Evolutionary conservation across 225 moss, liverwort and hornwort genomes (phyloP), one percentile per base, ranked within the genome.

Genomic region (Lunularia cruciata): DNA sequence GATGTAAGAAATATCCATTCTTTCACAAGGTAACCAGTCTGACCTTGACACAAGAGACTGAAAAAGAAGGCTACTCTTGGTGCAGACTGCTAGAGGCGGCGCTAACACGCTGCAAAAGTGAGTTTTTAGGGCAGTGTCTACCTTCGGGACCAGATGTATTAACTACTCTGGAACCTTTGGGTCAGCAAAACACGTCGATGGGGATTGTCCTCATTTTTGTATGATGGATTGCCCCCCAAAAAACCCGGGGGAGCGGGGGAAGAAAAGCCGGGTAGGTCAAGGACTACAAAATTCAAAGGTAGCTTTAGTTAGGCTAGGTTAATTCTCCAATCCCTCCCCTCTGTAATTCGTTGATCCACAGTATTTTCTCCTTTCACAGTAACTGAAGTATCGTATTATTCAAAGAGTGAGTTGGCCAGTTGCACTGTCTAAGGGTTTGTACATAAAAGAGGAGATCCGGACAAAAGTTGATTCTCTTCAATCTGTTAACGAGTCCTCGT

Each of bases 151-250:
- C 76, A 69, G 75, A 75, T 61, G 65, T 76, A 28, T 53, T 32
- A 62, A 76, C 51, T 76, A 32, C 66, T 67, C 73, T 68, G 74
- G 61, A 67, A 57, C 56, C 80, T 56, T 47, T 54, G 73, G 69
- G 53, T 76, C 77, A 73, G 69, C 65, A 65, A 68, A 73, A 70
- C 70, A 73, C 45, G 67, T 65, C 33, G 31, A 68, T 72, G 59
- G 69, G 81, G 68, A 69, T 60, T 64, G 35, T 53, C 47, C 51
- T 75, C 72, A 73, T 73, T 69, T 77, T 77, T 74, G 73, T 77
- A 81, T 77, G 81, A 81, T 77, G 81, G 69, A 77, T 77, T 81
- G 73, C 65, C 81, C 77, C 81, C 73, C 43, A 43, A 65, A 76
- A 53, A 72, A 72, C 57, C 76, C 46, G 47, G 73, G 81, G 81